Conservation (phyloP, 306 rosid genomes). For the Dalbergia oliveri region DNA sequence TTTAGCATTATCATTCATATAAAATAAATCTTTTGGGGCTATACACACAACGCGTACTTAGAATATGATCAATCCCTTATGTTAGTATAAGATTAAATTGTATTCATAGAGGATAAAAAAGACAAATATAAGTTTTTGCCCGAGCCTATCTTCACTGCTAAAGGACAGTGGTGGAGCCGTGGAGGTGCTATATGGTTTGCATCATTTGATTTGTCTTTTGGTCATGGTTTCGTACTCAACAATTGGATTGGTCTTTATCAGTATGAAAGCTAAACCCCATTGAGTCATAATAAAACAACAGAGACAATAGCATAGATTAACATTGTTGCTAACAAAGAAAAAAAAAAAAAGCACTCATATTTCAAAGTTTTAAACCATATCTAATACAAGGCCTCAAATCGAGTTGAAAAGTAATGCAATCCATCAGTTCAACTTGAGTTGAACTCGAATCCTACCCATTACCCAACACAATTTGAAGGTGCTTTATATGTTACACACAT, state of each 20-base stretch:
- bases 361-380: background rate
- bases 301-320: background rate
- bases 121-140: background rate
- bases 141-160: background rate
- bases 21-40: background rate
- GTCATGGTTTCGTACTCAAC: background rate
- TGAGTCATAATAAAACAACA: background rate
- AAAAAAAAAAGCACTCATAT: background rate
- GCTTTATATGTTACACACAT: background rate
- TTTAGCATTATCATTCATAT: too few relatives aligned
- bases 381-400: background rate
- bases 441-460: slow-evolving; percentile 42
- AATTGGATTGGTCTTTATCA: background rate
- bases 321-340: background rate
- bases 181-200: background rate
- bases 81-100: background rate
- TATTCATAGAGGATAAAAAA: background rate
- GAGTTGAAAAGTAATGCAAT: slow-evolving; percentile 39
- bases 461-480: background rate
- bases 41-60: background rate
- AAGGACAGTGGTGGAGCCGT: background rate
- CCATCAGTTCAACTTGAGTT: slow-evolving; percentile 61
- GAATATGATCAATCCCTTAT: background rate
- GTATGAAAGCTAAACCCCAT: background rate
- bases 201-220: slow-evolving; percentile 7